These are phyloP conservation scores for Carex littledalei DNA, from an alignment of 176 grass and related monocot genomes.

Conservation along the genomic window DNA sequence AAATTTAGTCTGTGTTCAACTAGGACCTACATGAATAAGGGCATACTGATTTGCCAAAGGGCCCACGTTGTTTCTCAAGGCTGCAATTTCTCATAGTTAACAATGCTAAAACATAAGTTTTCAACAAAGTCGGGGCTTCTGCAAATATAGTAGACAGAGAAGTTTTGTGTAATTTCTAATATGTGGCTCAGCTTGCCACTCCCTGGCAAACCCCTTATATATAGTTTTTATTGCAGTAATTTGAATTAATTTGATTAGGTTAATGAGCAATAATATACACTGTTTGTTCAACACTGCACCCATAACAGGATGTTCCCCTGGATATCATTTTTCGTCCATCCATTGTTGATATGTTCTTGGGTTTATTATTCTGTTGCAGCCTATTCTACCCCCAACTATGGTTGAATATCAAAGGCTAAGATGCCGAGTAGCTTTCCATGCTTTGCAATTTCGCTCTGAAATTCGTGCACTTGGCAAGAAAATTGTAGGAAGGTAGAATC, in stretches of 20 bases:
- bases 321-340: neutral
- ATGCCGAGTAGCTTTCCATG: constrained; percentile 85
- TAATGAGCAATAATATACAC: neutral
- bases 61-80: neutral
- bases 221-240: neutral
- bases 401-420: constrained; percentile 91
- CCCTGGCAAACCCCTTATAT: neutral
- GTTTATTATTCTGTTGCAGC: constrained; percentile 36
- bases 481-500: constrained; percentile 67
- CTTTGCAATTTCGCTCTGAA: constrained; percentile 83
- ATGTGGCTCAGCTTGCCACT: neutral
- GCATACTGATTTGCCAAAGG: neutral
- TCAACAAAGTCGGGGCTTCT: neutral
- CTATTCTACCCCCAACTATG: constrained; percentile 69
- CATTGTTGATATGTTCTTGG: constrained; percentile 8
- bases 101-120: neutral
- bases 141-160: neutral
- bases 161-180: neutral
- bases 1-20: neutral
- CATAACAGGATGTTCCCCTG: neutral
- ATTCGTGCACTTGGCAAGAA: constrained; percentile 68
- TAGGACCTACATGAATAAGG: neutral
- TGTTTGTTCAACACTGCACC: constrained; percentile 8
- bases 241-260: neutral
- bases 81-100: neutral